Base-by-base conservation (phyloP, 192 early-diverging fungal genomes). In the Polychytrium aggregatum region DNA sequence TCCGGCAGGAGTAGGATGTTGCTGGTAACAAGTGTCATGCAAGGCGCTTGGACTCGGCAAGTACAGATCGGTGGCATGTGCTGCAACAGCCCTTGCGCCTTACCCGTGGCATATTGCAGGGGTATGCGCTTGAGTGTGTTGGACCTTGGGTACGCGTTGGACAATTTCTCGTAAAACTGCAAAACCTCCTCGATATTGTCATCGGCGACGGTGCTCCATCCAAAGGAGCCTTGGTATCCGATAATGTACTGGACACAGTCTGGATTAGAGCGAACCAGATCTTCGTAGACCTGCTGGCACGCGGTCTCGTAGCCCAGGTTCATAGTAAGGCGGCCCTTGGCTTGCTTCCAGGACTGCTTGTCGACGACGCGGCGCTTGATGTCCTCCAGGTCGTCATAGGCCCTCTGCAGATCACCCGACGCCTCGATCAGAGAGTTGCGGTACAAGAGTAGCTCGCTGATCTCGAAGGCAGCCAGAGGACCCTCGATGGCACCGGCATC, bases 341-440 rank as follows among this genome's bases (percentile, higher is more conserved):
- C 55, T 44, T 90, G 87, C 52, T 77, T 84, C 72, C 81, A 78
- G 9, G 65, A 63, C 27, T 71, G 79, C 28, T 74, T 63, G 51
- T 98, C 95, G 29, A 80, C 68, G 30, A 95, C 75, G 18, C 81
- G 72, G 30, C 59, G 46, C 50, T 85, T 78, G 50, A 92, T 84
- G 27, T 72, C 65, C 9, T 82, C 78, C 38, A 98, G 62, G 56
- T 87, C 71, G 7, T 84, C 82, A 35, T 93, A 62, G 7, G 90
- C 92, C 16, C 44, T 59, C 50, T 88, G 55, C 41, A 70, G 67
- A 40, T 94, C 81, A 9, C 90, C 90, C 6, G 54, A 72, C 53
- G 90, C 87, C 64, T 96, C 88, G 28, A 91, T 59, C 18, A 98
- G 50, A 59, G 68, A 70, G 69, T 86, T 89, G 59, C 86, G 81